Base-by-base conservation (phyloP, 1,284 basidiomycete genomes). In the Gymnopus androsaceus region DNA sequence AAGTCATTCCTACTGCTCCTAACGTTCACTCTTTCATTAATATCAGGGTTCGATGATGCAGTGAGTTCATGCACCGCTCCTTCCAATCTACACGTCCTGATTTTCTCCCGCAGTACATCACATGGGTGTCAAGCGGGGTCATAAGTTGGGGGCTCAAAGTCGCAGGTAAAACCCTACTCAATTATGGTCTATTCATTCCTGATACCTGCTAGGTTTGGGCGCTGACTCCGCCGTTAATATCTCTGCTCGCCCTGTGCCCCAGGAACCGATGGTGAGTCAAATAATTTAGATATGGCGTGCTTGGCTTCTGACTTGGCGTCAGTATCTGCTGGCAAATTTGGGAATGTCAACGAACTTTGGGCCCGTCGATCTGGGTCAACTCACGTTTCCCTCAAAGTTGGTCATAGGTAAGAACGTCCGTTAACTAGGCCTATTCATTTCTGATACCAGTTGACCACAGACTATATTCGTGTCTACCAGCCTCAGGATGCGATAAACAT, bases 101-200 rank as follows among this genome's bases (percentile, higher is more conserved):
- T 12, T 25, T 38, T 23, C 28, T 5, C 53, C 40, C 51, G 64
- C 63, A 69, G 66, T 84, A 85, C 60, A 83, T 87, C 62, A 80
- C 79, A 15, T 88, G 85, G 85, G 70, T 83, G 2, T 75, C 76
- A 52, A 73, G 81, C 51, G 73, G 72, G 59, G 71, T 77, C 57
- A 68, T 72, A 45, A 73, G 82, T 33, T 92, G 84, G 85, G 84
- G 80, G 5, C 60, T 91, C 40, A 75, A 79, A 40, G 78, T 70
- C 8, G 74, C 68, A 11, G 88, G n/a, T n/a, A n/a, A n/a, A n/a
- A n/a, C n/a, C n/a, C n/a, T n/a, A n/a, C n/a, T n/a, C n/a, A n/a
- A n/a, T n/a, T n/a, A n/a, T n/a, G n/a, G n/a, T n/a, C n/a, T n/a
- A n/a, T n/a, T n/a, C n/a, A n/a, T n/a, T n/a, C n/a, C n/a, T n/a